These are phyloP conservation scores for Gossypium gossypioides DNA, from an alignment of 441 rosid genomes.

Conservation along the genomic window DNA sequence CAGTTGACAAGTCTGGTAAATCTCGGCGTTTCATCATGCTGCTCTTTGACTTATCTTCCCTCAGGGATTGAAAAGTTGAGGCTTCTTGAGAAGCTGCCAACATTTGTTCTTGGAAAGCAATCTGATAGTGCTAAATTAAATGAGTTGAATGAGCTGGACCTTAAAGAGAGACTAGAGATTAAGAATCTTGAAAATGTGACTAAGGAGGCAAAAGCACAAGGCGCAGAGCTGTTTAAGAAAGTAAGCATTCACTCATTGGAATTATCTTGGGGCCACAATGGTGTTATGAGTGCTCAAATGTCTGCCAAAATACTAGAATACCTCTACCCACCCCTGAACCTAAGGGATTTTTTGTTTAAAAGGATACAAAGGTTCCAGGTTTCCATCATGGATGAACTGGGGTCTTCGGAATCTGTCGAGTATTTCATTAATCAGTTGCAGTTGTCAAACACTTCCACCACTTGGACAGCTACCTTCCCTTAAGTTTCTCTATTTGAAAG, in stretches of 20 bases:
- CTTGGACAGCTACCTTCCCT: conserved; percentile 20
- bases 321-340: conserved; percentile 19
- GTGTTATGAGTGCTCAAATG: not conserved
- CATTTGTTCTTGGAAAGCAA: conserved; percentile 13
- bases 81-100: conserved; percentile 14
- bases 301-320: conserved; percentile 19
- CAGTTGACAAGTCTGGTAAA: conserved; percentile 13
- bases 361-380: conserved; percentile 14
- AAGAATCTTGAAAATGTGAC: conserved; percentile 8
- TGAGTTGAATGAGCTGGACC: conserved; percentile 5
- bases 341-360: conserved; percentile 2
- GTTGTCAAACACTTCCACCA: conserved; percentile 12
- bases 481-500: conserved; percentile 3
- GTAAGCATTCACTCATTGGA: not conserved
- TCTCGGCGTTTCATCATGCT: conserved; percentile 15
- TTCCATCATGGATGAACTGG: conserved; percentile 24
- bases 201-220: not conserved
- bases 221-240: not conserved
- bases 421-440: conserved; percentile 9
- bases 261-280: not conserved
- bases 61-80: not conserved
- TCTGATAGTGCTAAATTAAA: conserved; percentile 11
- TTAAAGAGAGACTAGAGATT: conserved; percentile 15
- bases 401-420: conserved; percentile 8
- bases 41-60: not conserved